These are phyloP conservation scores for Phytopythium mirpurense DNA, from an alignment of 352 stramenopile species.

Conservation along the genomic window DNA sequence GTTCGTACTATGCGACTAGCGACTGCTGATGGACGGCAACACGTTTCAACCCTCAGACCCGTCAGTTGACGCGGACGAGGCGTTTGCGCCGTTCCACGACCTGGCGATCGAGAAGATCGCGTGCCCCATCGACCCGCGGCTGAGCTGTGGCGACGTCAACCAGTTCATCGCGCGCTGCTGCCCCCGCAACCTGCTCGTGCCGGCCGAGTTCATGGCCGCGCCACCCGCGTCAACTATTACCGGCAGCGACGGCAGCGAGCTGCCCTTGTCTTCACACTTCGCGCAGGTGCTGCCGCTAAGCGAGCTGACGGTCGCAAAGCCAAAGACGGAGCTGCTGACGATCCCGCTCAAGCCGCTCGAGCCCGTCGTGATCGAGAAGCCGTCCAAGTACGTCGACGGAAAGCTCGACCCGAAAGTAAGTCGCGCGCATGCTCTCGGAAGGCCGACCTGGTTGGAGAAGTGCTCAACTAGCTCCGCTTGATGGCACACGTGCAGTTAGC, in stretches of 20 bases:
- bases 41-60: conserved; percentile 31
- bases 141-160: conserved; percentile 83
- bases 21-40: neutral
- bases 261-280: conserved; percentile 54
- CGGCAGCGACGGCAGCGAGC: conserved; percentile 9
- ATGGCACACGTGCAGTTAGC: conserved; percentile 28
- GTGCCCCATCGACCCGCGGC: conserved; percentile 68
- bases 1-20: neutral
- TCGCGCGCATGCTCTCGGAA: neutral
- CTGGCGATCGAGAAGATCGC: conserved; percentile 72
- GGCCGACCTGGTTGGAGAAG: neutral
- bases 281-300: conserved; percentile 65
- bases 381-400: conserved; percentile 83
- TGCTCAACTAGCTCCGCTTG: too few relatives aligned
- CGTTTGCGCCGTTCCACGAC: conserved; percentile 51
- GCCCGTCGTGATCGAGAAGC: conserved; percentile 62
- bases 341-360: conserved; percentile 67
- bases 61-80: conserved; percentile 37
- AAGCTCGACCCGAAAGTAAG: conserved; percentile 62
- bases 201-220: conserved; percentile 47
- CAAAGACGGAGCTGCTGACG: conserved; percentile 67
- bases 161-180: conserved; percentile 79
- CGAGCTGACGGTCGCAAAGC: conserved; percentile 61
- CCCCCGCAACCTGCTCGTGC: conserved; percentile 63
- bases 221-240: neutral